Base-by-base conservation (phyloP, 768 basidiomycete species). In the Lentinula aciculospora region DNA sequence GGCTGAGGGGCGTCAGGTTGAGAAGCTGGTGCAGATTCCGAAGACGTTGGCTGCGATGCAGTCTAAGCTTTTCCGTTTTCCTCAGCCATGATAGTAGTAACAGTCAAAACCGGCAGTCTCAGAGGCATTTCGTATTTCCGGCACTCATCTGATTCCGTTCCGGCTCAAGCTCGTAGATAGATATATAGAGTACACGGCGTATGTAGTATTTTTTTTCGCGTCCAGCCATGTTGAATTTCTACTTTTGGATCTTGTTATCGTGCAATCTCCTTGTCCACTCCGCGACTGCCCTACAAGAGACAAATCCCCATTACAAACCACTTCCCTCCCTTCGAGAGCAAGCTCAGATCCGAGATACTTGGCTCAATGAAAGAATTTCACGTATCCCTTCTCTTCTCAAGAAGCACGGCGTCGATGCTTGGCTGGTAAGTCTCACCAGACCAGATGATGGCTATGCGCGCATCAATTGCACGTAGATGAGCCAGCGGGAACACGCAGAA, bases 401-500 rank as follows among this genome's bases (percentile, higher is more conserved):
- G 56, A 80, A 75, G 57, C 72, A 82, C 61, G 65, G 66, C 23
- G 74, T 74, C 9, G 72, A 74, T 56, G 74, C 74, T 7, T 78
- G 76, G 76, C 67, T 79, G 58, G 76, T 76, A 51, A 59, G 69
- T 40, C 7, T 34, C 23, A 28, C 17, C 17, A 31, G 37, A n/a
- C 25, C 46, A 42, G 27, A 13, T 3, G 13, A 13, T 21, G n/a
- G n/a, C 4, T 29, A 15, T 27, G 7, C n/a, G 50, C 50, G 23
- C 17, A 19, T 55, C 46, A 58, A 25, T 50, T 23, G 10, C 37
- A 23, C 42, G 32, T 63, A 80, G 77, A 72, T 78, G 63, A 69
- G 67, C 54, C 74, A 77, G 68, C 70, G 78, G 36, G 81, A 82
- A 60, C 77, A 81, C 60, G 80, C 80, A 2, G 81, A 82, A 58